Evolutionary conservation across 768 basidiomycete genomes (phyloP).

Genomic region (Ephemerocybe angulata): DNA sequence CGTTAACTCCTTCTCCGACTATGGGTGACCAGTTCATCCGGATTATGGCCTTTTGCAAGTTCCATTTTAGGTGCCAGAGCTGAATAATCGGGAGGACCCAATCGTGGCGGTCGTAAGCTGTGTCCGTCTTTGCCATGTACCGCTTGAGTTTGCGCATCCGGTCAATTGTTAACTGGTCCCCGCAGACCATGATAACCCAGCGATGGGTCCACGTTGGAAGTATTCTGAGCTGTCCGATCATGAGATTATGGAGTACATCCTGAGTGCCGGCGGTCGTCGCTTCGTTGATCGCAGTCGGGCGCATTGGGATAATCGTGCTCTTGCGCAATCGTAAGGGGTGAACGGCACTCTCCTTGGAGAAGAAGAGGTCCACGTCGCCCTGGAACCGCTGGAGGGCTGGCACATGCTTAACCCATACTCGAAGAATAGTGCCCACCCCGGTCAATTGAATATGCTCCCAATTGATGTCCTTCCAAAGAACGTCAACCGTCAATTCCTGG

Average conservation of each 20-base stretch:
- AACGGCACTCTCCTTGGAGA: not conserved
- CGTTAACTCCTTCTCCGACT: slow-evolving; percentile 3
- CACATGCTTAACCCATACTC: slow-evolving; percentile 12
- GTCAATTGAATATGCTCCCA: slow-evolving; percentile 9
- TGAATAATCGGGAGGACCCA: slow-evolving; percentile 19
- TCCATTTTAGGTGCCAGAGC: slow-evolving; percentile 19
- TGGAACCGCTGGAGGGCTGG: not conserved
- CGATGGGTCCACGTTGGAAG: not conserved
- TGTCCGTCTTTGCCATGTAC: slow-evolving; percentile 8
- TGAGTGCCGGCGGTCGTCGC: slow-evolving; percentile 8
- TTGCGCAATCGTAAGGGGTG: slow-evolving; percentile 14
- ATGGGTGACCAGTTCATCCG: slow-evolving; percentile 10
- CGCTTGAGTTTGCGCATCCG: slow-evolving; percentile 10
- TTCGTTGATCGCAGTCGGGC: slow-evolving; percentile 14
- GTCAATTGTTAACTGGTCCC: slow-evolving; percentile 17
- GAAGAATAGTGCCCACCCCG: not conserved
- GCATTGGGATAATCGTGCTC: slow-evolving; percentile 7
- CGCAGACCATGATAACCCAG: slow-evolving; percentile 14
- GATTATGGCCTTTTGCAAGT: slow-evolving; percentile 14
- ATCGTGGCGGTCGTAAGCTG: slow-evolving; percentile 6
- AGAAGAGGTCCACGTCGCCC: not conserved
- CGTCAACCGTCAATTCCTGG: not conserved
- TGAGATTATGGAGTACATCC: slow-evolving; percentile 8
- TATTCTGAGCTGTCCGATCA: slow-evolving; percentile 10
- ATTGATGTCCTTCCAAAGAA: slow-evolving; percentile 6